Percentiles rank a stretch among this genome's conserved stretches.
phyloP scores from a whole-genome alignment of 495 filamentous ascomycete genomes.

The Tuber calosporum region DNA sequence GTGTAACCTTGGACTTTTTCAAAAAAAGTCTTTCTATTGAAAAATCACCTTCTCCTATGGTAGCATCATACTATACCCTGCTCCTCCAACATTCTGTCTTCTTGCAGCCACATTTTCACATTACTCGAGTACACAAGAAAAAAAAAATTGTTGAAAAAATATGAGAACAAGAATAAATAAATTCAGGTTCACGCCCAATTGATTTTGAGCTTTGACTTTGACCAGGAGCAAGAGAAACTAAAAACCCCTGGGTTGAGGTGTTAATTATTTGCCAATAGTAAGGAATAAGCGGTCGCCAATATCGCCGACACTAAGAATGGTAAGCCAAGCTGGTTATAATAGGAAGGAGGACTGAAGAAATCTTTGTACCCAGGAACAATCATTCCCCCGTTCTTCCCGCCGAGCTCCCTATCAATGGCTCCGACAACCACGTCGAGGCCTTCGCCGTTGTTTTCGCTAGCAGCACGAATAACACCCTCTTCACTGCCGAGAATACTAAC shows the following conservation, averaged over 20 bases:
- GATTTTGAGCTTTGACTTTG: background rate
- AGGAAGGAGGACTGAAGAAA: background rate
- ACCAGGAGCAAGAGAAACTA: background rate
- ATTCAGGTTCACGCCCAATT: background rate
- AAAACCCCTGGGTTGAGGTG: background rate
- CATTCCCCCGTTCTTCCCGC: slow-evolving; percentile 65
- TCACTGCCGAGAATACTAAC: slow-evolving; percentile 66
- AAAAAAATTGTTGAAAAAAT: background rate
- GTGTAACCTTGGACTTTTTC: background rate
- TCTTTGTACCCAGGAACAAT: slow-evolving; percentile 63
- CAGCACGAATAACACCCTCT: slow-evolving; percentile 60
- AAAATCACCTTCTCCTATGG: background rate
- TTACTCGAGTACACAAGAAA: too few relatives aligned
- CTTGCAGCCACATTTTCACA: background rate
- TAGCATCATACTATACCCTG: background rate
- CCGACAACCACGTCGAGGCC: slow-evolving; percentile 77
- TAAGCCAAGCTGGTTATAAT: background rate
- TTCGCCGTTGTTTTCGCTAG: slow-evolving; percentile 59
- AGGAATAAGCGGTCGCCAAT: slow-evolving; percentile 89
- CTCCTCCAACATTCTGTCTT: background rate
- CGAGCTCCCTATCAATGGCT: slow-evolving; percentile 62
- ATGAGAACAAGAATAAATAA: background rate
- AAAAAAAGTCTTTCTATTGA: background rate
- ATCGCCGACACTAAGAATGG: slow-evolving; percentile 48
- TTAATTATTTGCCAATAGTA: slow-evolving; percentile 76